Evolutionary conservation across 1,139 yeast species (phyloP).

Genomic region (Hansenula lynferdii): DNA sequence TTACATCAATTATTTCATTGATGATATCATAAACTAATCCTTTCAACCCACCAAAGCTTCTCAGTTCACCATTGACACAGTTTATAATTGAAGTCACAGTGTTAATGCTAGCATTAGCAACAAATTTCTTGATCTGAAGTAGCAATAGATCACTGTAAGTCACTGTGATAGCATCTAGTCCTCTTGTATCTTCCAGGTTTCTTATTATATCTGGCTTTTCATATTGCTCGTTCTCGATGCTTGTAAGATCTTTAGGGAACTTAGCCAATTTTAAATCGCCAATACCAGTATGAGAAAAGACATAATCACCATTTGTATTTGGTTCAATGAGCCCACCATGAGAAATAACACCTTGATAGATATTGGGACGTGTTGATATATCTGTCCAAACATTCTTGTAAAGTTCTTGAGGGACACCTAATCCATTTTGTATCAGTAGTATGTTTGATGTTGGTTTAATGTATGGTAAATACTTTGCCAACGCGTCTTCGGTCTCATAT

Average conservation of each 20-base stretch:
- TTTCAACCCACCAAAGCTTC: conserved; percentile 30
- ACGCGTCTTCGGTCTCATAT: conserved; percentile 46
- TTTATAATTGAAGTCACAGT: conserved; percentile 75
- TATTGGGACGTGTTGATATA: conserved; percentile 40
- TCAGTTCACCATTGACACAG: conserved; percentile 70
- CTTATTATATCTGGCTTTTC: conserved; percentile 23
- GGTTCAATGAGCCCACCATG: conserved; percentile 65
- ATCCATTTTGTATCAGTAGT: conserved; percentile 79
- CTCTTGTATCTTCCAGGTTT: conserved; percentile 22
- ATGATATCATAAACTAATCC: conserved; percentile 42
- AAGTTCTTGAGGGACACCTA: conserved; percentile 66
- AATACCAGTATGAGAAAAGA: conserved; percentile 60
- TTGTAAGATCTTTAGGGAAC: conserved; percentile 28
- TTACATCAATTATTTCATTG: conserved; percentile 37
- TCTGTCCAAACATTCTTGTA: conserved; percentile 53
- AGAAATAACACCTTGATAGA: conserved; percentile 71
- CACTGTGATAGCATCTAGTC: conserved; percentile 40
- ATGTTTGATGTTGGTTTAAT: conserved; percentile 52
- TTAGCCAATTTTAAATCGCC: conserved; percentile 55
- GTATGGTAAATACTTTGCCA: conserved; percentile 42
- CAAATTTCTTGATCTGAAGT: conserved; percentile 69
- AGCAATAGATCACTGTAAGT: conserved; percentile 50
- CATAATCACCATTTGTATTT: conserved; percentile 24
- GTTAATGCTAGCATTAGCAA: conserved; percentile 78
- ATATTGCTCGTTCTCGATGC: conserved; percentile 14